These are phyloP conservation scores for Zancudomyces culisetae DNA, from an alignment of 371 early-diverging fungal species.

Conservation along the genomic window DNA sequence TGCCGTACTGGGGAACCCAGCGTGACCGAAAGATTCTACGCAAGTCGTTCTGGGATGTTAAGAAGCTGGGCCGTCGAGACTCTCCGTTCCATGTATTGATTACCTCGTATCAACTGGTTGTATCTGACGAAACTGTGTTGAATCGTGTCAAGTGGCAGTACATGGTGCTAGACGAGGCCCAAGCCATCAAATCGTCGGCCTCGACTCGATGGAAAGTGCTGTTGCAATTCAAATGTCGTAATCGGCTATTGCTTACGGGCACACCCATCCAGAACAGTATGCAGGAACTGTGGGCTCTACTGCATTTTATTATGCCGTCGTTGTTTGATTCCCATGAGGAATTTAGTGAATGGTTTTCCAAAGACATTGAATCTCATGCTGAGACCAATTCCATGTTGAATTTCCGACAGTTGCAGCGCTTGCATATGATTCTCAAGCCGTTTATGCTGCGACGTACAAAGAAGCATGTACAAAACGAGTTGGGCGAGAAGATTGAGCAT, in stretches of 20 bases:
- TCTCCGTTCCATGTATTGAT: conserved; percentile 83
- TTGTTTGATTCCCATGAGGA: conserved; percentile 89
- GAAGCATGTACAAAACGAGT: conserved; percentile 86
- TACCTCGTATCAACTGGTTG: conserved; percentile 86
- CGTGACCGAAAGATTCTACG: conserved; percentile 75
- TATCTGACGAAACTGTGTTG: conserved; percentile 73
- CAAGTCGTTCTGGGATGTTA: conserved; percentile 57
- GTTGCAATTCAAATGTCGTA: conserved; percentile 80
- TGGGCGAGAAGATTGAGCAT: conserved; percentile 82
- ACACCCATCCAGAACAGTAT: conserved; percentile 96
- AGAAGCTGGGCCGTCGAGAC: conserved; percentile 51
- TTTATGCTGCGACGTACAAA: conserved; percentile 98
- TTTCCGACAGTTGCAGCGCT: conserved; percentile 69
- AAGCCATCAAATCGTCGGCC: conserved; percentile 86
- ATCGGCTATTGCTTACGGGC: conserved; percentile 83
- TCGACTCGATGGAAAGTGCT: conserved; percentile 86
- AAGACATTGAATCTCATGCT: conserved; percentile 83
- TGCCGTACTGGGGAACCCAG: conserved; percentile 87
- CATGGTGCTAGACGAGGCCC: conserved; percentile 96
- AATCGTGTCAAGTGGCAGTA: conserved; percentile 91
- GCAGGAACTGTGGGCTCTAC: conserved; percentile 92
- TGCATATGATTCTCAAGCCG: conserved; percentile 94
- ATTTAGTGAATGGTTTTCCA: conserved; percentile 89
- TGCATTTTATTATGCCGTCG: conserved; percentile 97
- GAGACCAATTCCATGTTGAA: conserved; percentile 70